Base-by-base conservation (phyloP, 768 basidiomycete genomes). In the Coprinopsis marcescibilis region DNA sequence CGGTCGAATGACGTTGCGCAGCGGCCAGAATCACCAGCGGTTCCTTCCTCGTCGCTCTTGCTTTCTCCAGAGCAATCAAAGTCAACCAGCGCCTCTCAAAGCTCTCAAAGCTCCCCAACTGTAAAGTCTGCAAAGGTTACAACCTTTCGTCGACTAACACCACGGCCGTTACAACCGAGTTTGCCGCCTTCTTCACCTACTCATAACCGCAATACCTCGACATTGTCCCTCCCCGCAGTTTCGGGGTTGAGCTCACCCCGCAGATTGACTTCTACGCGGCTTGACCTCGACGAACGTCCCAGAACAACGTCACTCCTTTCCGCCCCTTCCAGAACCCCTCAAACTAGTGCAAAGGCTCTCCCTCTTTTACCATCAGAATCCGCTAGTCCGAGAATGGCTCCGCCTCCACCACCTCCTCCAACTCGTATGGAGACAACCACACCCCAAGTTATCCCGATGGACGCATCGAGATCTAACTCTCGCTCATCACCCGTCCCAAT, bases 101-200 rank as follows among this genome's bases (percentile, higher is more conserved):
- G n/a, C n/a, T n/a, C n/a, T 49, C 10, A 36, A 36, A 11, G 20
- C 15, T 24, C 58, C 41, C n/a, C 71, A 64, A 49, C 52, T 67
- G 1, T 73, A 75, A 1, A 76, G 73, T 0, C 77, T 79, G 57
- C 67, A 80, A 30, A 77, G 69, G 43, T 48, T 32, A 30, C 53
- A 27, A 39, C 53, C 32, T 45, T 82, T 19, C 72, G 74, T 8
- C 61, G 54, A 36, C 57, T 67, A 45, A 60, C 69, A 30, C 60
- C 61, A 5, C 64, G 62, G 21, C 57, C 67, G 2, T 62, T 67
- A 32, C 48, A 62, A 43, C 11, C 32, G 5, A 12, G 41, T 27
- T 13, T 29, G 29, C 12, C 48, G 33, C 15, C 48, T 52, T 32
- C 47, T 59, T 36, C 61, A 47, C 27, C 35, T n/a, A 33, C 38